Evolutionary conservation across 495 filamentous ascomycete genomes (phyloP).

Genomic region (Xylaria scruposa): DNA sequence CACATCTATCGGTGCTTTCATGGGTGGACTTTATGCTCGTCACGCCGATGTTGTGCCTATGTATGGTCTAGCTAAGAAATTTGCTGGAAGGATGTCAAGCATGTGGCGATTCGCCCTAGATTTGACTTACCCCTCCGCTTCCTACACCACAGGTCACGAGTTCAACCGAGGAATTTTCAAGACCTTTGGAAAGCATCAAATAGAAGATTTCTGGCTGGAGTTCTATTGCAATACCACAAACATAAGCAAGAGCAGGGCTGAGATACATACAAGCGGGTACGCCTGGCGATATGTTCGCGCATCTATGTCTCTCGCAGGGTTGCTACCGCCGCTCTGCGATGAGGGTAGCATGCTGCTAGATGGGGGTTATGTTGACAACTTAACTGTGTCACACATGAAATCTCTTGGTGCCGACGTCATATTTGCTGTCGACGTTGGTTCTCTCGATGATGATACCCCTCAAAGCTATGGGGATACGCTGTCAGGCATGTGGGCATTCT

Average conservation of each 20-base stretch:
- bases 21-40: constrained; percentile 92
- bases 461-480: constrained; percentile 92
- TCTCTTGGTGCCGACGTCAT: constrained; percentile 90
- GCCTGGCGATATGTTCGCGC: constrained; percentile 96
- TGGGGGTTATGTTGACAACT: constrained; percentile 95
- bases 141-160: constrained; percentile 97
- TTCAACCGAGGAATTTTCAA: constrained; percentile 99
- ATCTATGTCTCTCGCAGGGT: constrained; percentile 92
- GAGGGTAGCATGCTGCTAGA: constrained; percentile 96
- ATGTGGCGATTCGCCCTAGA: constrained; percentile 97
- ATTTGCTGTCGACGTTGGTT: constrained; percentile 94
- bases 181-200: constrained; percentile 93
- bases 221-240: constrained; percentile 99
- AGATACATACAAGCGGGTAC: constrained; percentile 94
- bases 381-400: constrained; percentile 97
- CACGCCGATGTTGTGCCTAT: constrained; percentile 97
- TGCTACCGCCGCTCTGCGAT: constrained; percentile 93
- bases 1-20: constrained; percentile 97
- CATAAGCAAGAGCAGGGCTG: constrained; percentile 85
- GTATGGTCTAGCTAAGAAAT: constrained; percentile 95
- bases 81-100: constrained; percentile 93
- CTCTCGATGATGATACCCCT: constrained; percentile 86
- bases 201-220: constrained; percentile 98
- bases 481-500: constrained; percentile 91
- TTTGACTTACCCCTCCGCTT: constrained; percentile 90